Evolutionary conservation across 1,139 yeast genomes (phyloP), one percentile per base, ranked within the genome.

Genomic region (Hyphopichia buzzinii): DNA sequence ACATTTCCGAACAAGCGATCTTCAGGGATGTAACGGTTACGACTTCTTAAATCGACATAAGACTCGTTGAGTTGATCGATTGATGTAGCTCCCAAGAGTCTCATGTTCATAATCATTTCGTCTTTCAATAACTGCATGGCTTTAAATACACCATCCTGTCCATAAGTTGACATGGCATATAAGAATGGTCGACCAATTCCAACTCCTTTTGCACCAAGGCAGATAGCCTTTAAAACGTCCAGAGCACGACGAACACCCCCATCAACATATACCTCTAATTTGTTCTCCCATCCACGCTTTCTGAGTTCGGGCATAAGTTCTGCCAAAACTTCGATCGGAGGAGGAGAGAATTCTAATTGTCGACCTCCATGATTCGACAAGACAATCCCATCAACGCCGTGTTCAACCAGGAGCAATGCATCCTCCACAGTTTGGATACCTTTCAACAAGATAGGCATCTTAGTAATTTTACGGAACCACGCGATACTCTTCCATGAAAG

Each of bases 91-190:
- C 97, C 97, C 35, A 90, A 64, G 34, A 89, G 68, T 46, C 96
- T 73, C 97, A 90, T 87, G 59, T 84, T 80, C 92, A 88, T 85
- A 44, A 76, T 79, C 57, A 90, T 59, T 56, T 90, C 97, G 42
- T 83, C 89, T 53, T 81, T 84, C 48, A 90, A 67, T 33, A 88
- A 64, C 50, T 84, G 89, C 46, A 85, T 81, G 7, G 95, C 92
- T 48, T 77, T 78, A 38, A 69, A 67, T 13, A 89, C 96, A 42
- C 97, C 97, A 7, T 72, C 81, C 40, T 79, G 85, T 4, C 92
- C 92, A 46, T 83, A 83, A 1, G 84, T 69, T 2, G 84, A 73
- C 74, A 81, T 78, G 8, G 89, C 85, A 48, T 82, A 83, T 24
- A 82, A 56, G 58, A 82, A 81, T 1, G 88, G 85, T 53, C 89